Percentiles rank a stretch among this genome's conserved stretches.
phyloP scores from a whole-genome alignment of 768 basidiomycete genomes.

The Podaxis sp. region DNA sequence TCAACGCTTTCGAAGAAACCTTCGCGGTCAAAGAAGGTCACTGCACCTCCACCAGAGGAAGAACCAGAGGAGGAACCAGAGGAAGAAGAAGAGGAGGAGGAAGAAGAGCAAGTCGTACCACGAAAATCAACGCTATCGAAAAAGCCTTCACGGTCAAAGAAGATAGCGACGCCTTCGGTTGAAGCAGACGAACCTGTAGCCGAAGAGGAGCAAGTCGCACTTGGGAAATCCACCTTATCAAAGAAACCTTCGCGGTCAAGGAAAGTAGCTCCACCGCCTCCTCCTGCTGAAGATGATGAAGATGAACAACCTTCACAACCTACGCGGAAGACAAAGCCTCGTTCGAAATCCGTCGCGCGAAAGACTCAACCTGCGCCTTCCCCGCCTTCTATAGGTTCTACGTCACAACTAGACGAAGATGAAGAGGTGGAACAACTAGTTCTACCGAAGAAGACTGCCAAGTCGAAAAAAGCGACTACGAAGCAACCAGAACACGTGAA shows the following conservation, averaged over 20 bases:
- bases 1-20: not conserved
- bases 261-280: constrained; percentile 3
- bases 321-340: constrained; percentile 19
- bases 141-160: constrained; percentile 24
- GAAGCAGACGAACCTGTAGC: constrained; percentile 32
- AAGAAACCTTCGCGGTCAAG: constrained; percentile 18
- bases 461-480: constrained; percentile 21
- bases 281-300: constrained; percentile 18
- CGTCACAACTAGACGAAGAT: constrained; percentile 22
- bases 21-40: constrained; percentile 14
- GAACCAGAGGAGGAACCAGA: constrained; percentile 19
- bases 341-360: constrained; percentile 17
- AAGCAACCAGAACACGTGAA: not conserved
- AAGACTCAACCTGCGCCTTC: constrained; percentile 11
- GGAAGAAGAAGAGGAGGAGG: not conserved
- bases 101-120: not conserved
- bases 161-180: not conserved
- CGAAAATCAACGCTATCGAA: constrained; percentile 18
- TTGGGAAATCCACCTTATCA: not conserved
- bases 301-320: constrained; percentile 7
- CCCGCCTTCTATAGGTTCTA: constrained; percentile 13
- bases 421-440: constrained; percentile 3
- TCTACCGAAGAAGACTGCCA: constrained; percentile 14
- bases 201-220: constrained; percentile 20
- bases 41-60: constrained; percentile 28